Base-by-base conservation (phyloP, 2,329 filamentous ascomycete genomes). In the Plectosphaerella sp. region DNA sequence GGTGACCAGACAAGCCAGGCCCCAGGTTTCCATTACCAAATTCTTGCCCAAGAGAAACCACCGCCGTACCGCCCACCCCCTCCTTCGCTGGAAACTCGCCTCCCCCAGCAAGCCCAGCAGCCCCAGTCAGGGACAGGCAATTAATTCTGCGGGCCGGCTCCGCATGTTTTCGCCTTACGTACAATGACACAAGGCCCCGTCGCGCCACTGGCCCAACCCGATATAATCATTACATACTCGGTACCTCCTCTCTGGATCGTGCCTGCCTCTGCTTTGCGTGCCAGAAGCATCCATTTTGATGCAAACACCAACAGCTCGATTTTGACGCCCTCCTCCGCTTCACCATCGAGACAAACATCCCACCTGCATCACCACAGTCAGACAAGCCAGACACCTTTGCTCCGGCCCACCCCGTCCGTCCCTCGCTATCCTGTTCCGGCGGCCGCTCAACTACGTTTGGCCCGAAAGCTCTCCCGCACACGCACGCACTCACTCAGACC, bases 21-120 rank as follows among this genome's bases (percentile, higher is more conserved):
- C 63, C 64, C 66, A 63, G 63, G 68, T 76, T 77, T 76, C 61
- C 61, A 76, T 77, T 77, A 76, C 74, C 63, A 71, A 76, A 77
- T 76, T 59, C 59, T 64, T 53, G 52, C 42, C 50, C 42, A 56
- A 56, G 54, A 57, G 54, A 49, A 57, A 57, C 52, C 22, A 22
- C 22, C 22, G 22, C 22, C 22, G 22, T 22, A 22, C 22, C 22
- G 22, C 22, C 22, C 22, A 22, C 22, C 22, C 22, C 22, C 5
- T 5, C 48, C 51, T 49, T 9, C 36, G 6, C 12, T 12, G n/a
- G n/a, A n/a, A 16, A 16, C 6, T 41, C 15, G 37, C 37, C 16
- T 8, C 14, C 37, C 14, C 15, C n/a, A n/a, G n/a, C n/a, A n/a
- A n/a, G n/a, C n/a, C n/a, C n/a, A n/a, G n/a, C n/a, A n/a, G n/a